A percentile compares a stretch with the other conserved stretches of the same genome.
Conservation (phyloP, 1,284 basidiomycete species). For the Cryptococcus hybrid region DNA sequence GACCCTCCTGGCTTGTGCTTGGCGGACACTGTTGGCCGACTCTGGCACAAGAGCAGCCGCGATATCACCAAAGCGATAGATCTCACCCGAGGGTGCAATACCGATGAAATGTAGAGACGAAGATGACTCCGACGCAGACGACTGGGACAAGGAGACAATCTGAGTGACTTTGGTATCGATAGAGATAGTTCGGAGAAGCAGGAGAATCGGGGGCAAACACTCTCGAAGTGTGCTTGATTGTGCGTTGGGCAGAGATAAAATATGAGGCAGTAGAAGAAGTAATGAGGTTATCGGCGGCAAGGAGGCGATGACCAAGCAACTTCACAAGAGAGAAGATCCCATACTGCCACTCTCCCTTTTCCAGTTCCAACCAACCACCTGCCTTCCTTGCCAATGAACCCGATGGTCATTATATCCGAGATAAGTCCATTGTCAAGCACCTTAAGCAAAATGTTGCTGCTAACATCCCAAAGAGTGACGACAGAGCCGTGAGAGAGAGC, state of each 20-base stretch:
- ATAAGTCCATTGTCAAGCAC: constrained; percentile 61
- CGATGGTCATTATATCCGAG: constrained; percentile 32
- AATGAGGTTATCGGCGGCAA: constrained; percentile 54
- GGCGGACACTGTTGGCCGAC: not conserved
- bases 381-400: constrained; percentile 50
- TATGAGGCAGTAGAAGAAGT: constrained; percentile 52
- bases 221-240: constrained; percentile 48
- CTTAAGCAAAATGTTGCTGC: constrained; percentile 64
- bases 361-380: constrained; percentile 58
- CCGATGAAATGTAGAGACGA: constrained; percentile 28
- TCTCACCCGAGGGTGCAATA: constrained; percentile 34
- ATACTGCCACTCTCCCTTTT: constrained; percentile 61
- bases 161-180: constrained; percentile 3
- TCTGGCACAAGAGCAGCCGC: not conserved
- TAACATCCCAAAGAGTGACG: constrained; percentile 75
- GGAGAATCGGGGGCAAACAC: constrained; percentile 57
- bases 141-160: constrained; percentile 1
- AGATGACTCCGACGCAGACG: constrained; percentile 2
- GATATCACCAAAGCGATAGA: constrained; percentile 40
- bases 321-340: constrained; percentile 73
- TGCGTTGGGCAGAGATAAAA: constrained; percentile 14
- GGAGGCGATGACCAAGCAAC: constrained; percentile 60
- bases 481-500: constrained; percentile 68
- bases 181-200: constrained; percentile 13
- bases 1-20: not conserved